phyloP scores from a whole-genome alignment of 257 asterid species.

The Capsicum pubescens region DNA sequence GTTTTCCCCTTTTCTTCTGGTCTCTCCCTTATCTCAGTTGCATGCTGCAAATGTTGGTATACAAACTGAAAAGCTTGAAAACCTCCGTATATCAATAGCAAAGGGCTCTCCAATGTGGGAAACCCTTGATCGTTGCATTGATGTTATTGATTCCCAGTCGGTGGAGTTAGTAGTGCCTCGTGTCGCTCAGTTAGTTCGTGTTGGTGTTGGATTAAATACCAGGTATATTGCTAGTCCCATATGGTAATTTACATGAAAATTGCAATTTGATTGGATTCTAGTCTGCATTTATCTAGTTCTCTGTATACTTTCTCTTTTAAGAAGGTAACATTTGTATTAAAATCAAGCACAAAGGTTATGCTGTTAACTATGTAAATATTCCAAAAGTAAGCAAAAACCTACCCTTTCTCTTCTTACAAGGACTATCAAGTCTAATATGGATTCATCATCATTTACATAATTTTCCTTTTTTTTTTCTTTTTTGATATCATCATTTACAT shows the following conservation, averaged over 20 bases:
- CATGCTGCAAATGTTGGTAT: conserved; percentile 95
- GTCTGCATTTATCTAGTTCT: conserved; percentile 6
- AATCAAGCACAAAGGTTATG: background rate
- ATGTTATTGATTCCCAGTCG: conserved; percentile 77
- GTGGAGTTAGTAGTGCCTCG: conserved; percentile 90
- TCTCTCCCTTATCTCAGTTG: conserved; percentile 52
- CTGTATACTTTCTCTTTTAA: background rate
- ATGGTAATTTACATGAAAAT: background rate
- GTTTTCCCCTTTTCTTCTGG: conserved; percentile 16
- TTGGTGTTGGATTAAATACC: conserved; percentile 94
- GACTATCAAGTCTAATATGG: background rate
- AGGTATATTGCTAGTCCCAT: conserved; percentile 51
- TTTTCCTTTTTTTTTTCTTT: too few relatives aligned
- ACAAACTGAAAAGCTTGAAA: conserved; percentile 93
- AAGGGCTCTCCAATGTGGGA: conserved; percentile 99
- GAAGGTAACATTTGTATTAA: background rate
- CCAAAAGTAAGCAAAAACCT: background rate
- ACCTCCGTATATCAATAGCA: conserved; percentile 88
- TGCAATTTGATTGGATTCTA: background rate
- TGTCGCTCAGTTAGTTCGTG: conserved; percentile 75
- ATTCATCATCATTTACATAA: background rate
- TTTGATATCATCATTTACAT: too few relatives aligned
- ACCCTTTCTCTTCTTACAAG: background rate
- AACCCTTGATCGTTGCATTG: conserved; percentile 94
- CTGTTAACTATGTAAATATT: background rate